Conservation (phyloP, 495 filamentous ascomycete genomes). For the Annulohypoxylon stygium region DNA sequence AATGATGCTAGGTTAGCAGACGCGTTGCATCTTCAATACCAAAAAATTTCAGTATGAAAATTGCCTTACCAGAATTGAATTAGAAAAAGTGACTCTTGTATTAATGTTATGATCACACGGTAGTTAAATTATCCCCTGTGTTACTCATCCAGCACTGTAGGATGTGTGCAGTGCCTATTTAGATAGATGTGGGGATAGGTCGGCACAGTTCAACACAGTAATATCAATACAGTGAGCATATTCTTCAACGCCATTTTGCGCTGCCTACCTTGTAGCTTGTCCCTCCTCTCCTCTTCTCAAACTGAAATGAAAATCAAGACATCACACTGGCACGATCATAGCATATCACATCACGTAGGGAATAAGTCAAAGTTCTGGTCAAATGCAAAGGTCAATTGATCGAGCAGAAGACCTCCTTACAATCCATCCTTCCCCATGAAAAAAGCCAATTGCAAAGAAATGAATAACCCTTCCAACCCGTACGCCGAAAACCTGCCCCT, state of each 20-base stretch:
- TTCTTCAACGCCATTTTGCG: no score
- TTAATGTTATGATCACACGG: no score
- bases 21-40: neutral
- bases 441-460: neutral
- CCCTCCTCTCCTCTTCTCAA: no score
- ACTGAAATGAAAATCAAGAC: no score
- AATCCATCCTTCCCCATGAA: neutral
- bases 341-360: neutral
- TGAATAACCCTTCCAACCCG: neutral
- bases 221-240: no score
- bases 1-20: neutral
- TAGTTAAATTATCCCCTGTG: no score
- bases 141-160: no score
- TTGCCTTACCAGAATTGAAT: neutral
- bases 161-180: no score
- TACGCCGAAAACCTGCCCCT: neutral
- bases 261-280: no score
- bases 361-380: neutral
- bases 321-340: neutral
- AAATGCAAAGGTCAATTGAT: slow-evolving; percentile 1
- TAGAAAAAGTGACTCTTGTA: no score
- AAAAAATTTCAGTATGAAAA: neutral
- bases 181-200: no score
- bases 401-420: neutral
- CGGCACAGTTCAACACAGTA: no score